Evolutionary conservation across 768 basidiomycete species (phyloP), one percentile per base, ranked within the genome.

Genomic region (Kwoniella shandongensis): DNA sequence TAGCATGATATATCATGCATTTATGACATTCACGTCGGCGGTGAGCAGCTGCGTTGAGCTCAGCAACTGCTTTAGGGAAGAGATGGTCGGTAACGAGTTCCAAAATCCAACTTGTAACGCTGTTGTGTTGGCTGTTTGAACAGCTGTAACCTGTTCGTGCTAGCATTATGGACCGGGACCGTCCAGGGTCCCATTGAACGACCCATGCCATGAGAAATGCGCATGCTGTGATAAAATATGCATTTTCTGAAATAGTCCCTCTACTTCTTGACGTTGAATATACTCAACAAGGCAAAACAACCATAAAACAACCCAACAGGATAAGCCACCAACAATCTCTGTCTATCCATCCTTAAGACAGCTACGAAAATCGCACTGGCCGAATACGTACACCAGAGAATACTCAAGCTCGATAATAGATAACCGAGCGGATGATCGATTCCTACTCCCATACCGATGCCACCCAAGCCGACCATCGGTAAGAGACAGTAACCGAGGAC

Each of bases 401-500:
- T 90, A 1, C 88, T 89, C 35, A 94, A 63, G 13, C 84, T 76
- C 1, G 90, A 87, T 2, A 98, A 79, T 32, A 92, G 66, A 78
- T 94, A 96, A 39, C 94, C 94, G 57, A 94, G 78, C 53, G 85
- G 79, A 41, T 86, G 89, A 69, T 98, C 89, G 47, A 98, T 82
- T 18, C 87, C 86, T 38, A 90, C 80, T 69, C 88, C 82, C 47
- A 98, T 89, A 65, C 91, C 91, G 22, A 94, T 81, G 20, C 88
- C 87, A 32, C 91, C 87, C 3, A 98, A 85, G 15, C 90, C 89
- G 36, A 99, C 94, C 88, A 99, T 92, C 3, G 94, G 96, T 29
- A 99, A 79, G 35, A 99, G 80, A 72, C 96, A 98, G 73, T 99
- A 99, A 3, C 96, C 96, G 23, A 99, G 81, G 3, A 99, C 96